Conservation (phyloP, 805 yeast species). For the Lipomyces oligophaga region DNA sequence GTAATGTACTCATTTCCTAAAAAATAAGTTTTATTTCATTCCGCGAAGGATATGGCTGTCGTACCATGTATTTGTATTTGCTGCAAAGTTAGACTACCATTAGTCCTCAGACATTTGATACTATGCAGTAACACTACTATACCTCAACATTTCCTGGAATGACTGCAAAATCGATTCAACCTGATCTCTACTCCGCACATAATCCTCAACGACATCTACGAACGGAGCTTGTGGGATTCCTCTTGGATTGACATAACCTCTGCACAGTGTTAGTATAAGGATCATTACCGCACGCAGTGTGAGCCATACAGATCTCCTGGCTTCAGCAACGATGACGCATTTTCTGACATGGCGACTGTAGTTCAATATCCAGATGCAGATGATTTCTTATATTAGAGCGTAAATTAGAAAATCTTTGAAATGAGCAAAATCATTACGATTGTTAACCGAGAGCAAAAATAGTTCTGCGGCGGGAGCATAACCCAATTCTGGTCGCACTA, state of each 20-base stretch:
- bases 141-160: conserved; percentile 79
- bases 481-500: no score
- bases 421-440: neutral
- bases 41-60: conserved; percentile 30
- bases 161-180: conserved; percentile 65
- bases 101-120: neutral
- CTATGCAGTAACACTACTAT: neutral
- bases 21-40: conserved; percentile 30
- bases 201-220: conserved; percentile 74
- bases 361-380: no score
- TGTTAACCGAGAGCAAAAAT: no score
- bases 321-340: neutral
- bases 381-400: no score
- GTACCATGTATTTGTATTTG: conserved; percentile 85
- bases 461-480: no score
- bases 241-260: conserved; percentile 60
- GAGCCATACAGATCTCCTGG: conserved; percentile 10
- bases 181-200: conserved; percentile 64
- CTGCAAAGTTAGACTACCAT: no score
- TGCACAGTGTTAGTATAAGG: neutral
- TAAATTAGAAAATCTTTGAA: neutral
- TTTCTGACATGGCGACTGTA: neutral
- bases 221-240: conserved; percentile 98
- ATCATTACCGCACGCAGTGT: neutral
- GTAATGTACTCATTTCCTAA: conserved; percentile 43